Base-by-base conservation (phyloP, 192 early-diverging fungal species). In the Funneliformis mosseae region DNA sequence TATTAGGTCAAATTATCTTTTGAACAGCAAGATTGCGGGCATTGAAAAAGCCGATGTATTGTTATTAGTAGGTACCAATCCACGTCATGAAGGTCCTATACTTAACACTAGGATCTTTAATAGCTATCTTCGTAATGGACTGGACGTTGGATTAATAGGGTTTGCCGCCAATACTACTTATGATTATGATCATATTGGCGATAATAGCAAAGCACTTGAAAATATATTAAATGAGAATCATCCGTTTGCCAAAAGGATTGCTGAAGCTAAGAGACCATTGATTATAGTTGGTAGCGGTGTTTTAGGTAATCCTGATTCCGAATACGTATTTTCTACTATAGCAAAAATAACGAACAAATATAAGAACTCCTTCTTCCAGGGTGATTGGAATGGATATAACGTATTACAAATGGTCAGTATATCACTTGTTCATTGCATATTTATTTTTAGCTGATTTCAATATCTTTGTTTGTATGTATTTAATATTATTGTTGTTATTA, bases 31-130 rank as follows among this genome's bases (percentile, higher is more conserved):
- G 45, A 90, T 99, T 75, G 90, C 91, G 23, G 96, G 95, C 66
- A 90, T 97, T 63, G 98, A 99, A 87, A 92, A 94, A 41, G 98
- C 98, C 25, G 98, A 99, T 84, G 93, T 89, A 7, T 87, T 99
- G 10, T 89, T 99, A 42, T 85, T 99, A 55, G 85, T 99, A 27
- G 98, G 96, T 39, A 95, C 97, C 39, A 98, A 99, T 88, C 98
- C 98, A 43, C 94, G 96, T 38, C 96, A 95, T 80, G 98, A 99
- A 87, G 98, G 95, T 3, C 87, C 98, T 38, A 94, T 98, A 84
- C 86, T 99, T 75, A 98, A 99, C 88, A 95, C 97, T 23, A 93
- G 98, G 69, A 93, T 99, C 81, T 93, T 97, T 82, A 98, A 98
- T 88, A 92, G 95, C 27, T 99, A 93, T 81, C 88, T 99, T 66